These are phyloP conservation scores for Colletotrichum cuscutae DNA, from an alignment of 2,329 filamentous ascomycete species.

Conservation along the genomic window DNA sequence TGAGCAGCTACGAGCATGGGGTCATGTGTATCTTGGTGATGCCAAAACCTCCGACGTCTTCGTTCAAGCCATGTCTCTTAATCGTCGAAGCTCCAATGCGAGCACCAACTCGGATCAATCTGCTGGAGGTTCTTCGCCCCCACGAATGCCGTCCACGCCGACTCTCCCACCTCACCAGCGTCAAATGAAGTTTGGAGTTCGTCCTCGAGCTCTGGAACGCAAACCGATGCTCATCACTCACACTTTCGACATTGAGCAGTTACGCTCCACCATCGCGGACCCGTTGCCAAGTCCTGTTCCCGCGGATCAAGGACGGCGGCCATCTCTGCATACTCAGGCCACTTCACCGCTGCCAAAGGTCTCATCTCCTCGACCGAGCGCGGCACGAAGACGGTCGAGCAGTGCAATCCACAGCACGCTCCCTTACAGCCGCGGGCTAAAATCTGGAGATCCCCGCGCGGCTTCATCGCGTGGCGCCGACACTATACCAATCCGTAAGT, in stretches of 20 bases:
- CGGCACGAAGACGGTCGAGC: constrained; percentile 38
- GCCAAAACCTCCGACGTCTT: constrained; percentile 55
- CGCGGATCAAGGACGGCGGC: constrained; percentile 5
- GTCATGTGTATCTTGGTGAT: constrained; percentile 53
- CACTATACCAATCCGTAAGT: constrained; percentile 60
- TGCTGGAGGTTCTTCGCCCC: constrained; percentile 5
- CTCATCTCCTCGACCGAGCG: constrained; percentile 24
- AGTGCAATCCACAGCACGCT: constrained; percentile 38
- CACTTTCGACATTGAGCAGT: constrained; percentile 59
- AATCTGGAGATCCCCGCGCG: constrained; percentile 19
- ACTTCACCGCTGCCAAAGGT: constrained; percentile 9
- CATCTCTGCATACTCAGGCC: constrained; percentile 29
- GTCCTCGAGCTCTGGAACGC: constrained; percentile 51
- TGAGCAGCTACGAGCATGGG: constrained; percentile 53
- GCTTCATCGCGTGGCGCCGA: constrained; percentile 43
- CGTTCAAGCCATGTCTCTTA: constrained; percentile 52
- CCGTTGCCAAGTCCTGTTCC: constrained; percentile 37
- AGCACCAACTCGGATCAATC: constrained; percentile 33
- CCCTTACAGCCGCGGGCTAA: constrained; percentile 31
- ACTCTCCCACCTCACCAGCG: constrained; percentile 36
- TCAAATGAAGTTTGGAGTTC: constrained; percentile 55
- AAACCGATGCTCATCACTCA: constrained; percentile 60
- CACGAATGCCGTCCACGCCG: constrained; percentile 13
- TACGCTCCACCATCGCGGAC: constrained; percentile 58
- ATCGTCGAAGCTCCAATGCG: constrained; percentile 45